Percentiles rank a stretch among this genome's conserved stretches.
These are phyloP conservation scores for Achlya hypogyna DNA, from an alignment of 352 stramenopile species.

Conservation along the genomic window DNA sequence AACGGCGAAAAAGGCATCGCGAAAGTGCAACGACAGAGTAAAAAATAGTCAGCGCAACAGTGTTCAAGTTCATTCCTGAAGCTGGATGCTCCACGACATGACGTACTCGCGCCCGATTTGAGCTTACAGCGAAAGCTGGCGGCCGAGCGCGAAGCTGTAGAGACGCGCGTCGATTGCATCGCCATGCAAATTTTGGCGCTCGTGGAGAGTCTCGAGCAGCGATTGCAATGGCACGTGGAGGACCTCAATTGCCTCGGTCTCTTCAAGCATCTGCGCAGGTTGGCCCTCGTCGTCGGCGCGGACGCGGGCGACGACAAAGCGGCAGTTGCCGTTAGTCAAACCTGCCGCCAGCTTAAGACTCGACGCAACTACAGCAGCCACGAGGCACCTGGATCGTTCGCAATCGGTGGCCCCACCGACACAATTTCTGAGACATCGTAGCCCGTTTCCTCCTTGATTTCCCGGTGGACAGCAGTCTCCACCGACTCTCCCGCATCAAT, in stretches of 20 bases:
- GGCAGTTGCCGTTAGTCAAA: constrained; percentile 63
- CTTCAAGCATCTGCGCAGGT: not conserved
- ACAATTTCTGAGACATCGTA: constrained; percentile 53
- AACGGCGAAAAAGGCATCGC: too few species aligned
- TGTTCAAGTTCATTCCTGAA: too few species aligned
- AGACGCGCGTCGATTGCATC: constrained; percentile 7
- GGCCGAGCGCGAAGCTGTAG: constrained; percentile 10
- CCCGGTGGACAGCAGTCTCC: constrained; percentile 59
- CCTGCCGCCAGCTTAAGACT: constrained; percentile 16
- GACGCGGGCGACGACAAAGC: constrained; percentile 54
- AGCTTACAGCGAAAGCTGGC: not conserved
- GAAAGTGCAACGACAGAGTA: too few species aligned
- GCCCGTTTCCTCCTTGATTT: constrained; percentile 87
- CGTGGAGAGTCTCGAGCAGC: constrained; percentile 6
- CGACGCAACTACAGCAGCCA: not conserved
- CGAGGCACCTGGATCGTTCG: constrained; percentile 61
- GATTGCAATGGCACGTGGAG: not conserved
- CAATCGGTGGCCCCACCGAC: constrained; percentile 46
- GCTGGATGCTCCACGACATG: too few species aligned
- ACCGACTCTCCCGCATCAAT: constrained; percentile 80
- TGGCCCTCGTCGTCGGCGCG: not conserved
- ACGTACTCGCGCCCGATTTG: too few species aligned
- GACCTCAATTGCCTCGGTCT: constrained; percentile 11
- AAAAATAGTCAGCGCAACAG: too few species aligned
- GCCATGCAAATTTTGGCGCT: not conserved